Conservation (phyloP, 805 yeast species). For the Suhomyces vadensis region DNA sequence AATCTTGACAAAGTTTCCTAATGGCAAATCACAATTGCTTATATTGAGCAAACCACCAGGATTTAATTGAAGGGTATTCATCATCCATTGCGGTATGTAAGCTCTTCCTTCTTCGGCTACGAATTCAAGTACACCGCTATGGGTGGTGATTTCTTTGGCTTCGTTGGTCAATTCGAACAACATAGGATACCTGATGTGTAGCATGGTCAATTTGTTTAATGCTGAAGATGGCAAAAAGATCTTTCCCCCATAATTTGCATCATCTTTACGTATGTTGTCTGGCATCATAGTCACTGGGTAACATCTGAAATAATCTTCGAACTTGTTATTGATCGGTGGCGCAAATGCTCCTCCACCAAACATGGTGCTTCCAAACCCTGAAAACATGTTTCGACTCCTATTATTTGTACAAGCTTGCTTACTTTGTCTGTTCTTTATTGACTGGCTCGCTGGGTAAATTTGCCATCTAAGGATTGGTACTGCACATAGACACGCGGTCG, state of each 20-base stretch:
- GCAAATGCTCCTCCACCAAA: slow-evolving; percentile 38
- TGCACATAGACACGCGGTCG: background rate
- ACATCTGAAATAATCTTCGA: slow-evolving; percentile 88
- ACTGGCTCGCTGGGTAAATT: background rate
- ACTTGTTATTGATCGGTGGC: slow-evolving; percentile 41
- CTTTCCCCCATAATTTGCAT: slow-evolving; percentile 92
- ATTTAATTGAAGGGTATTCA: slow-evolving; percentile 66
- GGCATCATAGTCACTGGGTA: slow-evolving; percentile 93
- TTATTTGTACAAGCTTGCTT: background rate
- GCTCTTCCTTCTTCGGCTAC: slow-evolving; percentile 97
- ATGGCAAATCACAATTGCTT: slow-evolving; percentile 73
- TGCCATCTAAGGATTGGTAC: background rate
- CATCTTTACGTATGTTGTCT: slow-evolving; percentile 66
- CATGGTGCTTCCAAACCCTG: slow-evolving; percentile 42
- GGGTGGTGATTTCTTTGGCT: slow-evolving; percentile 60
- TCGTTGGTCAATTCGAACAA: slow-evolving; percentile 77
- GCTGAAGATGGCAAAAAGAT: slow-evolving; percentile 94
- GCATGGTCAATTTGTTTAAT: slow-evolving; percentile 80
- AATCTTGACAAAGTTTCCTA: slow-evolving; percentile 85
- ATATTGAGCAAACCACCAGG: slow-evolving; percentile 84
- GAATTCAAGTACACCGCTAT: slow-evolving; percentile 94
- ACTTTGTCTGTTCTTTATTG: background rate
- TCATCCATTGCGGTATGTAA: slow-evolving; percentile 96
- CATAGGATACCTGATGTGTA: slow-evolving; percentile 96
- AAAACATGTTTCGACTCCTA: slow-evolving; percentile 36